Conservation (phyloP, 2,329 filamentous ascomycete species). For the Canariomyces notabilis region DNA sequence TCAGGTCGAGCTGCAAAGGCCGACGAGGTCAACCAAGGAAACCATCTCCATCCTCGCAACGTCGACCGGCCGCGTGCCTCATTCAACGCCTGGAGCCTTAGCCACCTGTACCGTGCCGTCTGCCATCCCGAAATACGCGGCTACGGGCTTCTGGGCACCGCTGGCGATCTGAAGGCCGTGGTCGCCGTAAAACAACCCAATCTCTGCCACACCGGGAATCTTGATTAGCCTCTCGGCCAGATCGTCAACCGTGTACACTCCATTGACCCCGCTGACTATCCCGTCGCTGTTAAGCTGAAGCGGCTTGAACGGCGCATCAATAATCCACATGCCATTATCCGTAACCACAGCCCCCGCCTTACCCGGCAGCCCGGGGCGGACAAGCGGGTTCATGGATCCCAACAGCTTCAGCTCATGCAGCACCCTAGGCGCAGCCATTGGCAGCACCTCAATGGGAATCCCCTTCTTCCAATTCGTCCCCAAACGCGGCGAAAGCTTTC, state of each 20-base stretch:
- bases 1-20: no score
- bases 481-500: conserved; percentile 77
- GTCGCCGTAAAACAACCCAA: conserved; percentile 80
- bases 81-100: conserved; percentile 10
- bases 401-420: conserved; percentile 66
- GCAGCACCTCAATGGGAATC: conserved; percentile 91
- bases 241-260: conserved; percentile 73
- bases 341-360: conserved; percentile 79
- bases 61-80: no score
- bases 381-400: conserved; percentile 64
- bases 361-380: conserved; percentile 66
- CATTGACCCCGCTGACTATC: conserved; percentile 51
- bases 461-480: conserved; percentile 70
- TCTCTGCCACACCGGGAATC: conserved; percentile 84
- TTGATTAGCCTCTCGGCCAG: conserved; percentile 71
- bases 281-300: conserved; percentile 58
- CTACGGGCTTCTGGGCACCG: conserved; percentile 84
- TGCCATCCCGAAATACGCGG: conserved; percentile 90
- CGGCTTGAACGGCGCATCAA: conserved; percentile 82
- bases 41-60: background rate
- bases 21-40: background rate
- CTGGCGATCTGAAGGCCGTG: conserved; percentile 68
- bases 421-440: conserved; percentile 73
- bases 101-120: conserved; percentile 61
- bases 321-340: conserved; percentile 82